Evolutionary conservation across 495 filamentous ascomycete genomes (phyloP).

Genomic region (Usnea hakonensis): DNA sequence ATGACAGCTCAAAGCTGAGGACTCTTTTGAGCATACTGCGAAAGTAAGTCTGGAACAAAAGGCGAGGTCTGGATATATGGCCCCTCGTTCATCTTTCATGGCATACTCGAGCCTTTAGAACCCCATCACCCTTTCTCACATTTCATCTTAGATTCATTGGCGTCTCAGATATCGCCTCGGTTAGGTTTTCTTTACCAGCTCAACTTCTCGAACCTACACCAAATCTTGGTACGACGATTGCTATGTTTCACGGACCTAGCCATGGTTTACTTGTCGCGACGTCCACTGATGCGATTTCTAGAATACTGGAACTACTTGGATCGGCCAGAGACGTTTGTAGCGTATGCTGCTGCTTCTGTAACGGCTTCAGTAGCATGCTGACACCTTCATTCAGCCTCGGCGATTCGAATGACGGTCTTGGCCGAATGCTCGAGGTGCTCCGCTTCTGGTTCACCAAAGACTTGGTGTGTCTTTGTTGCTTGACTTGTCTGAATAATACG

Average conservation of each 20-base stretch:
- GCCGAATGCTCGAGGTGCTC: constrained; percentile 85
- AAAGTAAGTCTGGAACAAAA: constrained; percentile 47
- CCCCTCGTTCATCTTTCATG: neutral
- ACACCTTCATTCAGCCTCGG: constrained; percentile 62
- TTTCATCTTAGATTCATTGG: constrained; percentile 66
- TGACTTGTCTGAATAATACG: neutral
- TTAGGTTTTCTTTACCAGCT: constrained; percentile 90
- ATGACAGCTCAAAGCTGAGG: constrained; percentile 75
- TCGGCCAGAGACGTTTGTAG: constrained; percentile 86
- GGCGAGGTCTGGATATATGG: neutral
- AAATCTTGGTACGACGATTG: constrained; percentile 58
- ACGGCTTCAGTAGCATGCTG: constrained; percentile 30
- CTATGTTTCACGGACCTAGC: neutral
- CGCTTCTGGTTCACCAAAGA: constrained; percentile 99
- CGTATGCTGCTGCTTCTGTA: constrained; percentile 36
- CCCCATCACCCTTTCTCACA: constrained; percentile 1
- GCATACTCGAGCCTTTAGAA: neutral
- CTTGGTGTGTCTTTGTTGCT: constrained; percentile 44
- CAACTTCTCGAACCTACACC: constrained; percentile 93
- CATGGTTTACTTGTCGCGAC: constrained; percentile 7
- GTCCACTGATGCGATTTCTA: constrained; percentile 27
- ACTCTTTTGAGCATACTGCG: constrained; percentile 76
- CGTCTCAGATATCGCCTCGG: constrained; percentile 87
- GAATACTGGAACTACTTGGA: constrained; percentile 99
- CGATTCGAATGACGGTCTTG: constrained; percentile 81